Percentiles rank a stretch among this genome's conserved stretches.
These are phyloP conservation scores for Xylaria sp. DNA, from an alignment of 2,329 filamentous ascomycete genomes.

Conservation along the genomic window DNA sequence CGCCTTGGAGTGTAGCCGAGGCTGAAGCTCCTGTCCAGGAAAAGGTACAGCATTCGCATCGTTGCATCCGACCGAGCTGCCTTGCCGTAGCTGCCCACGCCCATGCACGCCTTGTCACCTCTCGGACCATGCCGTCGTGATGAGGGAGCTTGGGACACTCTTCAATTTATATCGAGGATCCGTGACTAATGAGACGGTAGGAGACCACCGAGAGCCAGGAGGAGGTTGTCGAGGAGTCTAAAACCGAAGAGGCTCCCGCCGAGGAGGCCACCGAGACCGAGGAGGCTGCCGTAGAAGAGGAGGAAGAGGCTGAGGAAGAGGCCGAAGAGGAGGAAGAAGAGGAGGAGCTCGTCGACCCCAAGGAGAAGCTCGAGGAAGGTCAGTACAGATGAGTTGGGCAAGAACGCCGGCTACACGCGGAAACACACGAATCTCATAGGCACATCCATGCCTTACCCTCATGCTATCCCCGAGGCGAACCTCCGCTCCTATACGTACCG, in stretches of 20 bases:
- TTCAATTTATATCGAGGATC: neutral
- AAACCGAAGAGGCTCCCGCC: slow-evolving; percentile 42
- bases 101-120: neutral
- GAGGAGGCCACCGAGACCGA: slow-evolving; percentile 44
- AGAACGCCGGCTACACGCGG: slow-evolving; percentile 3
- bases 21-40: slow-evolving; percentile 64
- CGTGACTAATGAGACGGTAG: slow-evolving; percentile 11
- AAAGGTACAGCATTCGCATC: slow-evolving; percentile 38
- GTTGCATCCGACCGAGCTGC: slow-evolving; percentile 12
- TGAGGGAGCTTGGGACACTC: neutral
- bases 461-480: neutral
- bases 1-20: slow-evolving; percentile 60
- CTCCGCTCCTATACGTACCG: neutral
- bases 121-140: neutral
- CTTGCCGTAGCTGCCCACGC: neutral
- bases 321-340: slow-evolving; percentile 79
- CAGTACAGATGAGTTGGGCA: slow-evolving; percentile 39
- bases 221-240: slow-evolving; percentile 25
- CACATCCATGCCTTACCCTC: neutral
- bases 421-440: slow-evolving; percentile 4
- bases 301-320: slow-evolving; percentile 52
- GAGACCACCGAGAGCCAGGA: slow-evolving; percentile 20
- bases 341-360: slow-evolving; percentile 76
- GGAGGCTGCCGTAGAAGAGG: slow-evolving; percentile 41
- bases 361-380: slow-evolving; percentile 90